Percentiles rank a stretch among this genome's conserved stretches.
Evolutionary conservation across 495 filamentous ascomycete species (phyloP).

Genomic region (Penicilliopsis zonata): DNA sequence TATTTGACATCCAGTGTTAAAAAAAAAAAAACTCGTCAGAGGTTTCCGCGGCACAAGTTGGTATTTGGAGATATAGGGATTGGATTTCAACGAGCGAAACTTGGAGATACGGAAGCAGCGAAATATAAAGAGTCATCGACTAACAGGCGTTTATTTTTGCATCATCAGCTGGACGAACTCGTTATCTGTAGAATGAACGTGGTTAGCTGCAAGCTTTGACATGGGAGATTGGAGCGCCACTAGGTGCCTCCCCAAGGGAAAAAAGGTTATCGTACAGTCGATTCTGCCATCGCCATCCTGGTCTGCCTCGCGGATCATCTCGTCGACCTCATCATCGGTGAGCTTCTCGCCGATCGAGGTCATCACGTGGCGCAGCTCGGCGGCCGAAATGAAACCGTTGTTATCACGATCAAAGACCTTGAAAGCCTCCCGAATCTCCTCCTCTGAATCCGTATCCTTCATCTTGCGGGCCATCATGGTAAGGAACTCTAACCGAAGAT

Average conservation of each 20-base stretch:
- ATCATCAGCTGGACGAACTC: slow-evolving; percentile 99
- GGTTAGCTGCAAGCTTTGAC: too few relatives aligned
- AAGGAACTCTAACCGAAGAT: slow-evolving; percentile 74
- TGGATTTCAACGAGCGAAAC: too few relatives aligned
- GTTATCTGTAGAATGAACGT: slow-evolving; percentile 57
- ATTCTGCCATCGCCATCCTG: slow-evolving; percentile 97
- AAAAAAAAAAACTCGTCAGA: too few relatives aligned
- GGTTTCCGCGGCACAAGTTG: too few relatives aligned
- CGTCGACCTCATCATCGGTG: slow-evolving; percentile 98
- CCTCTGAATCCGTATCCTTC: slow-evolving; percentile 99
- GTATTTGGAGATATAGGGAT: too few relatives aligned
- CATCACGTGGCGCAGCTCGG: slow-evolving; percentile 97
- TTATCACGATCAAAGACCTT: slow-evolving; percentile 99
- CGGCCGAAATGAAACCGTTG: slow-evolving; percentile 98
- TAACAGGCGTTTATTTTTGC: slow-evolving; percentile 70
- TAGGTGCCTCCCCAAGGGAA: neutral
- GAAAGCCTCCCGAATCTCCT: slow-evolving; percentile 93
- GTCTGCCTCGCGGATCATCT: slow-evolving; percentile 99
- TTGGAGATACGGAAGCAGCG: slow-evolving; percentile 10
- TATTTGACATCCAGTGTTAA: too few relatives aligned
- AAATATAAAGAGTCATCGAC: slow-evolving; percentile 18
- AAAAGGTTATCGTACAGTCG: slow-evolving; percentile 54
- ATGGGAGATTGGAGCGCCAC: slow-evolving; percentile 1
- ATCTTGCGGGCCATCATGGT: slow-evolving; percentile 99
- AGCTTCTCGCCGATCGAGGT: slow-evolving; percentile 99